Conservation (phyloP, 805 yeast genomes). For the Myxozyma geophila region DNA sequence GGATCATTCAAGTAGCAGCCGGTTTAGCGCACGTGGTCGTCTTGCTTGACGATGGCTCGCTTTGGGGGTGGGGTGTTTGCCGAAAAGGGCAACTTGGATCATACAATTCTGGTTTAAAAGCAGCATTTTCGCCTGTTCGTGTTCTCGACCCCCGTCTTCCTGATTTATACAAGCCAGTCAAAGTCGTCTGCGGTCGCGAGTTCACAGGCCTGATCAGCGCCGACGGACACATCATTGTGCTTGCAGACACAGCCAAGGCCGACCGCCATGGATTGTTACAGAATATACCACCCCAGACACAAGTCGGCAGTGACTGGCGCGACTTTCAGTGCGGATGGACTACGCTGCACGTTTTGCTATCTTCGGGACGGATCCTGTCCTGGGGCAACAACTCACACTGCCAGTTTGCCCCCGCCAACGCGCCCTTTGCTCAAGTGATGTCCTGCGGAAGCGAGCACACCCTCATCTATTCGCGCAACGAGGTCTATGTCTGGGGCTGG, state of each 20-base stretch:
- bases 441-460: conserved; percentile 90
- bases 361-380: conserved; percentile 49
- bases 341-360: conserved; percentile 59
- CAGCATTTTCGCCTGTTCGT: conserved; percentile 9
- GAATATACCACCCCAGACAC: background rate
- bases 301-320: background rate
- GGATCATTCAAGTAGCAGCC: conserved; percentile 36
- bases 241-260: background rate
- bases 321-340: conserved; percentile 73
- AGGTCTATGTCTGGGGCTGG: conserved; percentile 91
- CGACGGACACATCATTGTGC: conserved; percentile 32
- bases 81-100: conserved; percentile 60
- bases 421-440: conserved; percentile 38
- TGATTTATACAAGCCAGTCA: conserved; percentile 12
- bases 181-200: conserved; percentile 60
- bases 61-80: conserved; percentile 72
- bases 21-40: conserved; percentile 46
- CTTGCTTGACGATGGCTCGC: conserved; percentile 47
- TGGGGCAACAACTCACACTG: conserved; percentile 79
- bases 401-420: conserved; percentile 53
- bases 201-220: conserved; percentile 51
- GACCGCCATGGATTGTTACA: conserved; percentile 15
- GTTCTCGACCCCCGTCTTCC: background rate
- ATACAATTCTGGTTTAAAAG: conserved; percentile 21
- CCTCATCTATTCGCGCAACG: conserved; percentile 45